Evolutionary conservation across 2,329 filamentous ascomycete species (phyloP).

Genomic region (Penicillium hesseltinei): DNA sequence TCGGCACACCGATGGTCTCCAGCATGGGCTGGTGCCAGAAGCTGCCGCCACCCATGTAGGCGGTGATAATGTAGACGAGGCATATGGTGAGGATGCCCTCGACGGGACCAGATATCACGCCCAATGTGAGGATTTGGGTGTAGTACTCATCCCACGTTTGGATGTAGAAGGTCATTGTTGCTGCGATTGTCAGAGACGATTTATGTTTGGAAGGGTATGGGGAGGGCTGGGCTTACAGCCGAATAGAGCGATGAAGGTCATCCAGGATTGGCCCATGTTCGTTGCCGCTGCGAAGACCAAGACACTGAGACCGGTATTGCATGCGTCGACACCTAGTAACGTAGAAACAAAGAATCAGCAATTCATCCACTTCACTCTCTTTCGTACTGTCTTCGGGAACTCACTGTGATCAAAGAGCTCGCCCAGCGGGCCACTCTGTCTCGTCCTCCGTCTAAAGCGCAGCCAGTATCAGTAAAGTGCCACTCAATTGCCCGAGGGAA

Average conservation of each 20-base stretch:
- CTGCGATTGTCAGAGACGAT: constrained; percentile 42
- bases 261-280: constrained; percentile 91
- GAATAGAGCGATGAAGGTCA: constrained; percentile 79
- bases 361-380: background rate
- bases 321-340: constrained; percentile 71
- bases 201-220: background rate
- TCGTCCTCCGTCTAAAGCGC: constrained; percentile 68
- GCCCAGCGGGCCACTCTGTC: constrained; percentile 87
- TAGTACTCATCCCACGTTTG: constrained; percentile 99
- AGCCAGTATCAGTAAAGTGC: constrained; percentile 10
- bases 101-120: constrained; percentile 88
- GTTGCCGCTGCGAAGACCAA: constrained; percentile 88
- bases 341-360: constrained; percentile 1
- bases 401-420: constrained; percentile 93
- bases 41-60: constrained; percentile 78
- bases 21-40: constrained; percentile 91
- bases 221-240: constrained; percentile 59
- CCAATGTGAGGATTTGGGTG: constrained; percentile 90
- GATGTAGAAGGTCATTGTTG: constrained; percentile 92
- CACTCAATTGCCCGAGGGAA: background rate
- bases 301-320: constrained; percentile 93
- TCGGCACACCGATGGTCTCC: constrained; percentile 65
- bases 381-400: constrained; percentile 13
- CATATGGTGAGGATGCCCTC: constrained; percentile 88
- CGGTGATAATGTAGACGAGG: constrained; percentile 78